Evolutionary conservation across 768 basidiomycete genomes (phyloP), one percentile per base, ranked within the genome.

Genomic region (Hydnomerulius pinastri): DNA sequence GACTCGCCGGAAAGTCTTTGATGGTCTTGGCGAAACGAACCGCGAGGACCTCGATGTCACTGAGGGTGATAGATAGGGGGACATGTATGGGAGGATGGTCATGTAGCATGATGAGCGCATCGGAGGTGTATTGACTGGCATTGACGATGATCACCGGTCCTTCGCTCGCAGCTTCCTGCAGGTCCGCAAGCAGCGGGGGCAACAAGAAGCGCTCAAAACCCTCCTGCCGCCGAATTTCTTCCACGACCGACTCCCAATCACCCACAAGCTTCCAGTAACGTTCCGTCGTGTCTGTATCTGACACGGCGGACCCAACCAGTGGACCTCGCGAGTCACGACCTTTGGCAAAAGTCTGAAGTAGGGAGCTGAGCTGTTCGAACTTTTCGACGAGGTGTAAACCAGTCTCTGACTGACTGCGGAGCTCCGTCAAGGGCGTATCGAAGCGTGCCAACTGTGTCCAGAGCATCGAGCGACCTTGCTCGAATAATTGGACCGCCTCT

Each of bases 131-230:
- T 15, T 42, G 33, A 46, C 63, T 58, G 9, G 65, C 52, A 43
- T 73, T 75, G 20, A 73, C 52, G 12, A 75, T 48, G 18, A 71
- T 61, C n/a, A 71, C 56, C 0, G 68, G 67, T 4, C 70, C 70
- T 6, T 32, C 48, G 0, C 43, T 17, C 9, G 68, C 62, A 13
- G 58, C 59, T 1, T 24, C 24, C 12, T 47, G 58, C 6, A 66
- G 49, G 17, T 57, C 43, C 0, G 55, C 46, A 18, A 57, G 55
- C 13, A 54, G 43, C 8, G 46, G 46, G 1, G 66, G 65, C 9
- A 43, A 48, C 13, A 72, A 61, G 45, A 71, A 72, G 6, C 56
- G 47, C 20, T 60, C 55, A 48, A 70, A 65, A 1, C 61, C 57
- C 33, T 46, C 44, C 7, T 60, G 30, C 4, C 29, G 13, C 21